Base-by-base conservation (phyloP, 495 filamentous ascomycete species). In the Geopyxis carbonaria region DNA sequence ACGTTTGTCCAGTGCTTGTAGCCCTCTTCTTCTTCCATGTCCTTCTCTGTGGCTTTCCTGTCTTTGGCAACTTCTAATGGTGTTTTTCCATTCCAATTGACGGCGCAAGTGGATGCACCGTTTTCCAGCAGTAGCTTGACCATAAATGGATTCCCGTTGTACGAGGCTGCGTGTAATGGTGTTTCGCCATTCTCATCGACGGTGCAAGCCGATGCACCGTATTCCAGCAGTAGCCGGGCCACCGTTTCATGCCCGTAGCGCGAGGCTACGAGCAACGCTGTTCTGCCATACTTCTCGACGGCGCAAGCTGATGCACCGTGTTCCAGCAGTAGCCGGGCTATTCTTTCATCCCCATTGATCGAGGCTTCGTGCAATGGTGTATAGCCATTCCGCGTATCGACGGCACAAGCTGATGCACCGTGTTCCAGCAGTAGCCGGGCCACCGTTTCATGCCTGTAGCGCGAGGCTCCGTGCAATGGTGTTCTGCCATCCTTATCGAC, bases 191-290 rank as follows among this genome's bases (percentile, higher is more conserved):
- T n/a, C n/a, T n/a, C n/a, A n/a, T n/a, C n/a, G n/a, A n/a, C n/a
- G n/a, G n/a, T n/a, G n/a, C n/a, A n/a, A n/a, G n/a, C n/a, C n/a
- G n/a, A n/a, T n/a, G 56, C 50, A n/a, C 56, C 56, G 22, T 42
- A 33, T 8, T 42, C 40, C 0, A 57, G 22, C 5, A 58, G 42
- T n/a, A 46, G 37, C n/a, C 37, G 38, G 20, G 50, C 45, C 38
- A 46, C 43, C 24, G 23, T 47, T 16, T 37, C 25, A 10, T 46
- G 43, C 11, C 33, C 45, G n/a, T 41, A 27, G n/a, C 31, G 29
- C 18, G 41, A 43, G 1, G 55, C 56, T n/a, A n/a, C n/a, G n/a
- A n/a, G n/a, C n/a, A n/a, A n/a, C n/a, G n/a, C n/a, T n/a, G n/a
- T n/a, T n/a, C n/a, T n/a, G n/a, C n/a, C n/a, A n/a, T n/a, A n/a